Evolutionary conservation across 768 basidiomycete genomes (phyloP), one percentile per base, ranked within the genome.

Genomic region (Rhizopogon salebrosus): DNA sequence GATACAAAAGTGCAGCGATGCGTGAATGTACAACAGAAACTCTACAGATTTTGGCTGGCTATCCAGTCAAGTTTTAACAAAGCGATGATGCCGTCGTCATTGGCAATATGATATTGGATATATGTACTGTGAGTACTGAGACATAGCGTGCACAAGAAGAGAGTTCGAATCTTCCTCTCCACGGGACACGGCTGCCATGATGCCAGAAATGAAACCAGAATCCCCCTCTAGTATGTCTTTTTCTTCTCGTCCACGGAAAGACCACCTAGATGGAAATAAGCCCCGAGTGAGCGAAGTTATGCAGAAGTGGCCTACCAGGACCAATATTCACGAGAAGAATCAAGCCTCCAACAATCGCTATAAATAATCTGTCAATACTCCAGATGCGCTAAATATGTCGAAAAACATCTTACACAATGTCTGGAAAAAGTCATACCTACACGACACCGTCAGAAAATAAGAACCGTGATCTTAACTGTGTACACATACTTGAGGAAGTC

Each of bases 161-260:
- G 29, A 18, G 5, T 22, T 31, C 36, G 18, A 37, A 37, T n/a
- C 36, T 34, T 29, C 29, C 7, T 16, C 6, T 29, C 42, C 18
- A 27, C 20, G 20, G 14, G 29, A 46, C 31, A 20, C 29, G 31
- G 29, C 7, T 46, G 20, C 31, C 31, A 31, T 31, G 29, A 14
- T 20, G 43, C 43, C 43, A 46, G 9, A 22, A 22, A 20, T 22
- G 20, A 31, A 46, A 31, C 9, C 14, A 22, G 29, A 22, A 18
- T 27, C 6, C 16, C 13, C 6, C 11, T 45, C 56, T 54, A 92
- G 61, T 81, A 93, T 20, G 85, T 92, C 81, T 98, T 98, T 80
- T 99, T 99, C 80, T 98, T 98, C 79, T 98, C 95, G 72, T 98
- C 97, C 56, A 98, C 91, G 3, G 95, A 98, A 56, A 98, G 79